Base-by-base conservation (phyloP, 495 filamentous ascomycete genomes). In the Beverwykella pulmonaria region DNA sequence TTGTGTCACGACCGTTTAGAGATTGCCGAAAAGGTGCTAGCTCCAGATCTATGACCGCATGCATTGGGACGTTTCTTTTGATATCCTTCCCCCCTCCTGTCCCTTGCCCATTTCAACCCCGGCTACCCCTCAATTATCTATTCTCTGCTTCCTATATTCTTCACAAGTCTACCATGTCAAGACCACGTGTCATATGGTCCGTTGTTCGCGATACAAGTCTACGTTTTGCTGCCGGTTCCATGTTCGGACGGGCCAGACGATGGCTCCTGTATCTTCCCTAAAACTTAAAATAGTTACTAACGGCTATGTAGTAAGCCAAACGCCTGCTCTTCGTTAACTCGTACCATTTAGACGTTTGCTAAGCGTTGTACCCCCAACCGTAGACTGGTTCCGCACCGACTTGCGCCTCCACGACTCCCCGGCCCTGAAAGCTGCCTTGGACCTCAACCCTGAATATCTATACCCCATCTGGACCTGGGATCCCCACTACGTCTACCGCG, bases 341-440 rank as follows among this genome's bases (percentile, higher is more conserved):
- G n/a, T n/a, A n/a, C n/a, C n/a, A n/a, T n/a, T n/a, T n/a, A n/a
- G n/a, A n/a, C n/a, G n/a, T n/a, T n/a, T n/a, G n/a, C n/a, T n/a
- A n/a, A n/a, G n/a, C n/a, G n/a, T n/a, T n/a, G n/a, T n/a, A n/a
- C n/a, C n/a, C n/a, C n/a, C n/a, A n/a, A n/a, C n/a, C n/a, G n/a
- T n/a, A n/a, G n/a, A 88, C 73, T 90, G 88, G 88, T 89, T 89
- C 65, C 82, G 88, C 57, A 90, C 88, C 12, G 88, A 91, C 72
- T 79, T 91, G 10, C 84, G 88, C 19, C 81, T 90, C 2, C 88
- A 91, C 70, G 88, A 91, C 71, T 89, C 87, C 3, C 87, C 87
- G 9, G 87, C 87, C 5, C 74, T 91, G 17, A 80, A 84, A 68
- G 86, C 85, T 6, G 87, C 88, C 2, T 77, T 90, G 10, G 82